Evolutionary conservation across 768 basidiomycete genomes (phyloP).

Genomic region (Chlorophyllum brunneum): DNA sequence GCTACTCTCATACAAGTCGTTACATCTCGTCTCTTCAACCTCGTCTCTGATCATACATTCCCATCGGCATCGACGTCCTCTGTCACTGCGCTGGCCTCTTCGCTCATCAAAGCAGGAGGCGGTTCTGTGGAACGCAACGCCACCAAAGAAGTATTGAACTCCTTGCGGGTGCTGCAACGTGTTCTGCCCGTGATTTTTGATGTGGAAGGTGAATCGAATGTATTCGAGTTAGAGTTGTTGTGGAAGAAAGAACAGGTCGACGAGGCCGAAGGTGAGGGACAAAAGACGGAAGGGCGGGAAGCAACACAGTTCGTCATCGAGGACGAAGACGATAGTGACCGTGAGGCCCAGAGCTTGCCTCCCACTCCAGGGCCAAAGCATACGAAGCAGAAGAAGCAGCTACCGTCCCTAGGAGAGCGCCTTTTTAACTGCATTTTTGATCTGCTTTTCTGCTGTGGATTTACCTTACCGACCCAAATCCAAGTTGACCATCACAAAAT

Average conservation of each 20-base stretch:
- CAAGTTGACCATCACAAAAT: constrained; percentile 81
- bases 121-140: constrained; percentile 56
- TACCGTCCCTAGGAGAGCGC: constrained; percentile 79
- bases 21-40: constrained; percentile 64
- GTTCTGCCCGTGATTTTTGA: constrained; percentile 90
- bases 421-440: constrained; percentile 80
- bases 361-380: constrained; percentile 16
- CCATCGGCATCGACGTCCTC: constrained; percentile 54
- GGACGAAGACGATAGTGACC: constrained; percentile 62
- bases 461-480: constrained; percentile 77
- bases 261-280: constrained; percentile 23
- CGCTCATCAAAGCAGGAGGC: constrained; percentile 59
- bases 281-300: constrained; percentile 22
- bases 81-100: constrained; percentile 63
- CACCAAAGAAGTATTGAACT: constrained; percentile 87
- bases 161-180: constrained; percentile 84
- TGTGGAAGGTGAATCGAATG: constrained; percentile 63
- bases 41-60: constrained; percentile 78
- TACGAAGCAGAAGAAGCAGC: constrained; percentile 34
- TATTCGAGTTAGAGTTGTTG: constrained; percentile 75
- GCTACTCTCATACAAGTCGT: constrained; percentile 76
- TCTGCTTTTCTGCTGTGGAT: constrained; percentile 89
- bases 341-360: constrained; percentile 25
- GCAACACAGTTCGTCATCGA: constrained; percentile 80
- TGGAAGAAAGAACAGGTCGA: constrained; percentile 69